A percentile compares a stretch with the other conserved stretches of the same genome.
Conservation (phyloP, 2,329 filamentous ascomycete species). For the Pseudogymnoascus verrucosus region DNA sequence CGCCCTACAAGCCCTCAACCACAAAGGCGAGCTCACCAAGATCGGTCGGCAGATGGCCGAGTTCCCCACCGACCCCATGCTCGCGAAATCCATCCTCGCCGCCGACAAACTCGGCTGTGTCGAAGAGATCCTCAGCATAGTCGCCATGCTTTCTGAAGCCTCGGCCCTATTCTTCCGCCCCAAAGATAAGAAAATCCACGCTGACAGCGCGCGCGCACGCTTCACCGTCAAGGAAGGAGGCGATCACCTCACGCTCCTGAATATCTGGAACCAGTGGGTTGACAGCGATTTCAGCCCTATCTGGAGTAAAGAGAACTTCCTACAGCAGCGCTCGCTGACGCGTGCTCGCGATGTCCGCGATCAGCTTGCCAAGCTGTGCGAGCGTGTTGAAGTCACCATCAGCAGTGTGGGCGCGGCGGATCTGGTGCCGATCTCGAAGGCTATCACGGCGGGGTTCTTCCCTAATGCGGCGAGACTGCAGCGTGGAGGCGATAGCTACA, state of each 20-base stretch:
- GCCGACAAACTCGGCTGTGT: constrained; percentile 89
- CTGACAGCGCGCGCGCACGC: constrained; percentile 78
- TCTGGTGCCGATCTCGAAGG: constrained; percentile 72
- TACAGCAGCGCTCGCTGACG: constrained; percentile 84
- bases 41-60: constrained; percentile 91
- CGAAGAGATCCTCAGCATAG: constrained; percentile 83
- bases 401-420: constrained; percentile 64
- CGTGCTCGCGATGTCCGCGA: constrained; percentile 87
- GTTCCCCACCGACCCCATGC: constrained; percentile 86
- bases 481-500: constrained; percentile 76
- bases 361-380: constrained; percentile 84
- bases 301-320: constrained; percentile 87
- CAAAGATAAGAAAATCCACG: constrained; percentile 95
- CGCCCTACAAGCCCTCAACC: constrained; percentile 80
- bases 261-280: constrained; percentile 93
- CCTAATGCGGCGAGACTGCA: constrained; percentile 81
- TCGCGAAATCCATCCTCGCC: constrained; percentile 80
- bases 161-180: constrained; percentile 88
- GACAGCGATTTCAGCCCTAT: constrained; percentile 82
- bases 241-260: constrained; percentile 80
- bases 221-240: constrained; percentile 89
- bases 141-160: constrained; percentile 88
- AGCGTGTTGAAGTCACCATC: constrained; percentile 77
- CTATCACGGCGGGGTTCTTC: constrained; percentile 89
- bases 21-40: constrained; percentile 81